Percentiles rank a stretch among this genome's conserved stretches.
phyloP scores from a whole-genome alignment of 2,329 filamentous ascomycete species.

The Septoria linicola region DNA sequence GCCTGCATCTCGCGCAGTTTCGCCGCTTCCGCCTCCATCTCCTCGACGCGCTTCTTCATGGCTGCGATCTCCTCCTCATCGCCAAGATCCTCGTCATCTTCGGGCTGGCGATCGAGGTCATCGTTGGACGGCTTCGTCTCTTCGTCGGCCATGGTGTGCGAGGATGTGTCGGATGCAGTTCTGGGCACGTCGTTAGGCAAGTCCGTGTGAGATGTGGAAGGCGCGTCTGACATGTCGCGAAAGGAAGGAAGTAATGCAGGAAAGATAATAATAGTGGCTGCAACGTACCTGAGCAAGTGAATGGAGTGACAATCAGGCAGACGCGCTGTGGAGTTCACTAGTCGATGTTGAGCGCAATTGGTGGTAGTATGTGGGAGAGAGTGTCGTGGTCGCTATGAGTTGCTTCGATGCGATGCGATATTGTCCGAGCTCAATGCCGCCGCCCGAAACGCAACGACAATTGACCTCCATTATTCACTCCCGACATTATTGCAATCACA shows the following conservation, averaged over 20 bases:
- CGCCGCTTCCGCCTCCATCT: conserved; percentile 59
- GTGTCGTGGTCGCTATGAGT: too few species aligned
- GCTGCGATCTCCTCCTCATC: conserved; percentile 47
- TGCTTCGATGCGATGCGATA: too few species aligned
- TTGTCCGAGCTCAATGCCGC: not conserved
- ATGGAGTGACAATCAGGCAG: conserved; percentile 3
- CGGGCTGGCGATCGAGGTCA: conserved; percentile 28
- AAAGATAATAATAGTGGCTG: not conserved
- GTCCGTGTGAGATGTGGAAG: not conserved
- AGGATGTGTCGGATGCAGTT: conserved; percentile 23
- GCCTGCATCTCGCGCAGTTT: conserved; percentile 58
- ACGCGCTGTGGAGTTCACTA: too few species aligned
- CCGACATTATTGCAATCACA: not conserved
- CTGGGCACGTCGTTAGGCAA: conserved; percentile 12
- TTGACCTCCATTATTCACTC: not conserved
- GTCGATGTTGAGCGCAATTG: too few species aligned
- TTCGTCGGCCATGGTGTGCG: conserved; percentile 31
- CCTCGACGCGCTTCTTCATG: conserved; percentile 55
- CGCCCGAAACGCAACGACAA: too few species aligned
- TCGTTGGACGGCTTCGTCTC: conserved; percentile 31
- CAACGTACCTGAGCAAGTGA: conserved; percentile 7
- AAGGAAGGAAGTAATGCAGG: not conserved
- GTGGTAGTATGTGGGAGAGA: conserved; percentile 1
- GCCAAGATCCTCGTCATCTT: conserved; percentile 35
- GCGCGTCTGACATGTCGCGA: conserved; percentile 5